Base-by-base conservation (phyloP, 495 filamentous ascomycete genomes). In the Tuber calosporum region DNA sequence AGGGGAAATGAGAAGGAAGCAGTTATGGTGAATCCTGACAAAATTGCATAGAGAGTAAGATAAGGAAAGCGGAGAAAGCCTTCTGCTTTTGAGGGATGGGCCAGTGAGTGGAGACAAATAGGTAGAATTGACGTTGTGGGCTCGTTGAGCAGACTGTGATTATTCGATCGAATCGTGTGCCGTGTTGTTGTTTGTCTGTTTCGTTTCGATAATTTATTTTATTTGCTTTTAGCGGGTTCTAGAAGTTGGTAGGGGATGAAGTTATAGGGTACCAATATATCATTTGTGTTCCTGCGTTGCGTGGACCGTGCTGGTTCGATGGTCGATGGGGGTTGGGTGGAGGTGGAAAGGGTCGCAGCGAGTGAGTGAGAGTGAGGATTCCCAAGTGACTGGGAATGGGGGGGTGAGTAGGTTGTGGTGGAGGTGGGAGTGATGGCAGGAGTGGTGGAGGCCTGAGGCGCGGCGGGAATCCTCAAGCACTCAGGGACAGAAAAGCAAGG, bases 11-110 rank as follows among this genome's bases (percentile, higher is more conserved):
- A 69, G 68, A 71, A 68, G 36, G 69, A 69, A 69, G 66, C 58
- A 45, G 74, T 48, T 78, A 78, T 69, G 70, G 58, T 71, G 68
- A 71, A 48, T 45, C 70, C 68, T 36, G 76, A 74, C 72, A 70
- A 76, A 74, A 73, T 37, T 73, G 70, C 76, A 78, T 78, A 69
- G 39, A 45, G 41, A 48, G 38, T 36, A 66, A 22, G 66, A 37
- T 68, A 41, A 37, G 38, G 66, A 70, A 67, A 69, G 74, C 41
- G 67, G 66, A 69, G 72, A 73, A n/a, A 34, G 68, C 4, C 13
- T 34, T 34, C 53, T 34, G 26, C 2, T 17, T 62, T 62, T 62
- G 53, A 15, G 53, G 3, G 30, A 30, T 9, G n/a, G 26, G 13
- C 26, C 26, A 5, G 53, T 34, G 53, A 34, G 30, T 34, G 26